A percentile compares a stretch with the other conserved stretches of the same genome.
phyloP scores from a whole-genome alignment of 768 basidiomycete genomes.

The Pseudohyphozyma bogoriensis region DNA sequence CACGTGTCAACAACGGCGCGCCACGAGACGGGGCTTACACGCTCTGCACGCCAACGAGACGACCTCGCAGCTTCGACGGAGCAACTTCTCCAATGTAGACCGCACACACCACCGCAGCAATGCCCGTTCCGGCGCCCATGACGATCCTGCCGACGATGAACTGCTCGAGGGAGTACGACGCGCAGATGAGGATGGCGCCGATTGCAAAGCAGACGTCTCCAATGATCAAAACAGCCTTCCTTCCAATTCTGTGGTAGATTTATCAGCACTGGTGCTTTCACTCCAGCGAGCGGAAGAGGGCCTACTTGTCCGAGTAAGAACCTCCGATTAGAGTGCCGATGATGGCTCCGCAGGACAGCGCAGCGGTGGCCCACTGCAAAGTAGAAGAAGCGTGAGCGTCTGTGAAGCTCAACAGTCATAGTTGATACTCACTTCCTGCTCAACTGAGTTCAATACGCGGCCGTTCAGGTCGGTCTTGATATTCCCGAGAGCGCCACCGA shows the following conservation, averaged over 20 bases:
- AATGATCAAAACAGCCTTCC: constrained; percentile 2
- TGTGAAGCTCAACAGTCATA: neutral
- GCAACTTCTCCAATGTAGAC: constrained; percentile 9
- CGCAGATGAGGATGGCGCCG: constrained; percentile 8
- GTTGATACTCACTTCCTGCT: neutral
- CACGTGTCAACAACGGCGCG: neutral
- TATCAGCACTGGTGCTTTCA: neutral
- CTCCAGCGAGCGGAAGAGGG: neutral
- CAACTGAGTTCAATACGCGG: neutral
- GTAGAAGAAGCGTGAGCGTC: neutral
- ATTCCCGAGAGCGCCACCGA: constrained; percentile 7
- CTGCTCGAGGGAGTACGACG: neutral
- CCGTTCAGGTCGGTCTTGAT: too few species aligned
- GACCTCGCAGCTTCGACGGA: neutral
- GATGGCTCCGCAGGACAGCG: too few species aligned
- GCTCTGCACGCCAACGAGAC: constrained; percentile 7
- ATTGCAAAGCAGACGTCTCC: constrained; percentile 2
- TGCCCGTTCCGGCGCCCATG: constrained; percentile 2
- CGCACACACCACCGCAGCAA: constrained; percentile 4
- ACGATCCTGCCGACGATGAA: constrained; percentile 4
- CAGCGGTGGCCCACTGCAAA: too few species aligned
- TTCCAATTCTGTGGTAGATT: neutral
- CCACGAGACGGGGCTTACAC: neutral
- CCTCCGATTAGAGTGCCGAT: constrained; percentile 3
- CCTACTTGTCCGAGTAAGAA: neutral